phyloP scores from a whole-genome alignment of 305 asterid genomes.

The Fraxinus latifolia region DNA sequence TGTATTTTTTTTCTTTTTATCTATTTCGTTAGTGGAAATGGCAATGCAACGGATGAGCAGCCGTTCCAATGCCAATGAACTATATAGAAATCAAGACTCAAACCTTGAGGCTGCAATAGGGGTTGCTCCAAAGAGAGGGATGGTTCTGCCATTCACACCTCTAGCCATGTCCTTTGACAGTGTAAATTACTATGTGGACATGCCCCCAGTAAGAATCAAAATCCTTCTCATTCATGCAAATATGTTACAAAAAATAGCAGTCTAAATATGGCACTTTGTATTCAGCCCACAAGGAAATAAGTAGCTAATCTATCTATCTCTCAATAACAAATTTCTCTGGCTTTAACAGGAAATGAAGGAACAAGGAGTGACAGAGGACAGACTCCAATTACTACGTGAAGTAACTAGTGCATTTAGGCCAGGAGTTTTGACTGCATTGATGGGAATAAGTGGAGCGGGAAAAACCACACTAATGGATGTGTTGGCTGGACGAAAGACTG shows the following conservation, averaged over 20 bases:
- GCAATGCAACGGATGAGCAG: constrained; percentile 36
- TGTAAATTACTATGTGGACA: constrained; percentile 47
- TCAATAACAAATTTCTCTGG: not conserved
- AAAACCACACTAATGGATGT: constrained; percentile 43
- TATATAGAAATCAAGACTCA: constrained; percentile 29
- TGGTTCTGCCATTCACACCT: constrained; percentile 55
- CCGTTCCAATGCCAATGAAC: constrained; percentile 21
- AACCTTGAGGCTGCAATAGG: constrained; percentile 34
- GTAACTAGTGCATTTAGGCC: constrained; percentile 33
- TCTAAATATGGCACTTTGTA: not conserved
- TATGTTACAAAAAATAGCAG: not conserved
- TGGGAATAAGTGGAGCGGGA: constrained; percentile 41
- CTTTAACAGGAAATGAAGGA: constrained; percentile 32
- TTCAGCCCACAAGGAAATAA: not conserved
- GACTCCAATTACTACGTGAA: constrained; percentile 32
- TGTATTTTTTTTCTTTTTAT: not conserved
- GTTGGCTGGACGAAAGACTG: constrained; percentile 36
- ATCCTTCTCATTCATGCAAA: not conserved
- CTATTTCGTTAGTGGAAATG: constrained; percentile 33
- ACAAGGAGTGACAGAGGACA: constrained; percentile 25
- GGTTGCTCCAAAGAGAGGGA: constrained; percentile 46
- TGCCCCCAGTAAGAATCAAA: constrained; percentile 44
- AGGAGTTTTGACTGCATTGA: constrained; percentile 35
- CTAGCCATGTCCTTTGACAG: constrained; percentile 47
- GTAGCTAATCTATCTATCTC: not conserved